Base-by-base conservation (phyloP, 1,284 basidiomycete genomes). In the Pholiota adiposa region DNA sequence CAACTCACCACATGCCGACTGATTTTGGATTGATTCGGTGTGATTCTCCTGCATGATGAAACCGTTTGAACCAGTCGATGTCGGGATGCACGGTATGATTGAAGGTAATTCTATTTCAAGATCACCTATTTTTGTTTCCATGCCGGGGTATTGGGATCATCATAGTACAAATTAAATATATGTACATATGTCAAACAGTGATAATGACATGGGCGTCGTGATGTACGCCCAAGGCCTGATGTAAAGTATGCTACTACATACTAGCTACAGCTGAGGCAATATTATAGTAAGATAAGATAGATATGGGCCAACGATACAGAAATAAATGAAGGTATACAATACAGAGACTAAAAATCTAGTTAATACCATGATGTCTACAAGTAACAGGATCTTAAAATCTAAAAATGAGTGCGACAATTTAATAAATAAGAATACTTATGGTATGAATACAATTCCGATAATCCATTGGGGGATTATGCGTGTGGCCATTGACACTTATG, bases 351-450 rank as follows among this genome's bases (percentile, higher is more conserved):
- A 12, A 38, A 38, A 38, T 14, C 9, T n/a, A 38, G 36, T n/a
- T 14, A 12, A 3, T 4, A 16, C 6, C 12, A 38, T 14, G 36
- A 4, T n/a, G 31, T n/a, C n/a, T n/a, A n/a, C n/a, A n/a, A n/a
- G n/a, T n/a, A n/a, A n/a, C n/a, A n/a, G n/a, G n/a, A 31, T 5
- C 29, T 31, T 31, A 11, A 11, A 31, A 31, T 31, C 29, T 31
- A 31, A 31, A 31, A 5, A 38, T 38, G 36, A 38, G 36, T 14
- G 4, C 14, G 16, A 14, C 16, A 12, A 38, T 38, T 11, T 4
- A 38, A 38, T 38, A 51, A 51, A 52, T 48, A 58, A 27, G 36
- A 46, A 57, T 57, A 57, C 21, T 49, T 36, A 59, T 59, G 44
- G 27, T 34, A 27, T 54, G 43, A 46, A 46, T 33, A 50, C 6